Conservation (phyloP, 768 basidiomycete genomes). For the Cubamyces sp. region DNA sequence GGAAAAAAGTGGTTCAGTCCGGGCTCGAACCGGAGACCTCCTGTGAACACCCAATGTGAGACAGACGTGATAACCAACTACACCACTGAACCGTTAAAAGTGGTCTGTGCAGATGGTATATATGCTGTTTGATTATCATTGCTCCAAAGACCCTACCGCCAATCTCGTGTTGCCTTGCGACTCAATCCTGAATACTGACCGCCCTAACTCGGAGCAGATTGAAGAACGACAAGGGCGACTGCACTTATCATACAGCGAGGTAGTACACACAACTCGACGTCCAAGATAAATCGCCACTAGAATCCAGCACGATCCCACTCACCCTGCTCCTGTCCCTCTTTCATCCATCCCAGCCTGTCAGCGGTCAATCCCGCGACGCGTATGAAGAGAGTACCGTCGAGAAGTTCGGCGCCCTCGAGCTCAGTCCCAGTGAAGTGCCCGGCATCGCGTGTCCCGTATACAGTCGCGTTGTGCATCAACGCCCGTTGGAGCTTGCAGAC, state of each 20-base stretch:
- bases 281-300: constrained; percentile 23
- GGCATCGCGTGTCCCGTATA: constrained; percentile 47
- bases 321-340: constrained; percentile 38
- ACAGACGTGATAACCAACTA: constrained; percentile 18
- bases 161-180: too few species aligned
- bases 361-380: constrained; percentile 57
- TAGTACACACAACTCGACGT: too few species aligned
- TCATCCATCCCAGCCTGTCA: constrained; percentile 44
- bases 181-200: too few species aligned
- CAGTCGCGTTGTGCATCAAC: constrained; percentile 46
- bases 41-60: constrained; percentile 8
- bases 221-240: too few species aligned
- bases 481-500: constrained; percentile 54
- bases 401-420: constrained; percentile 52
- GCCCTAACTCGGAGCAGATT: too few species aligned
- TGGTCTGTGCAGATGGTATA: too few species aligned
- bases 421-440: constrained; percentile 36
- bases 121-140: too few species aligned
- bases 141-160: too few species aligned
- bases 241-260: background rate
- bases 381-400: constrained; percentile 69
- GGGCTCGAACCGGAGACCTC: constrained; percentile 19
- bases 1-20: constrained; percentile 12
- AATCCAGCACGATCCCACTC: constrained; percentile 37
- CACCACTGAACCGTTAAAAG: constrained; percentile 9